Conservation (phyloP, 768 basidiomycete genomes). For the Mycena crocata region DNA sequence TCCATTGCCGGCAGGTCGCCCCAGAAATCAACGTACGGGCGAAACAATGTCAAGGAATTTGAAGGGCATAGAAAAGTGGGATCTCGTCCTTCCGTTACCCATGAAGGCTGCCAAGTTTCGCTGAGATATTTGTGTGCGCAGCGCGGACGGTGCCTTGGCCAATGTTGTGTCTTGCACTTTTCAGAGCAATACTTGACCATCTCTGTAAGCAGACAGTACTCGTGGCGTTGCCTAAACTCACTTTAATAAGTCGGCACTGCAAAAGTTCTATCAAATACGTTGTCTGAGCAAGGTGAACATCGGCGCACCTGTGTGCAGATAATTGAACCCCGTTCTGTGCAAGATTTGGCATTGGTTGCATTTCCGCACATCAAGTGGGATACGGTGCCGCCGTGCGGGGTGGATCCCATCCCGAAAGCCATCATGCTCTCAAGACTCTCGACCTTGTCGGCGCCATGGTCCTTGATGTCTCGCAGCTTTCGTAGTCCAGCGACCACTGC, state of each 20-base stretch:
- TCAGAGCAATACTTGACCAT: conserved; percentile 49
- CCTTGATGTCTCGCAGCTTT: conserved; percentile 29
- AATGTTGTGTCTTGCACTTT: conserved; percentile 45
- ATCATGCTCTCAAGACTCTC: conserved; percentile 37
- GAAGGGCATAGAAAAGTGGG: conserved; percentile 37
- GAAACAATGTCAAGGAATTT: conserved; percentile 20
- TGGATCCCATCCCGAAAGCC: conserved; percentile 44
- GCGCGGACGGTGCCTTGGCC: conserved; percentile 41
- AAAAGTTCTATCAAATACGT: conserved; percentile 5
- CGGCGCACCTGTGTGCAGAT: conserved; percentile 38
- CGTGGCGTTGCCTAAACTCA: not conserved
- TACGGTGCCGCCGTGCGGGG: conserved; percentile 37
- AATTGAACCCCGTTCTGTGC: conserved; percentile 34
- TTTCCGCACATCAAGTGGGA: conserved; percentile 43
- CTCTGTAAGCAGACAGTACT: not conserved
- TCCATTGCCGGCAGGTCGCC: conserved; percentile 46
- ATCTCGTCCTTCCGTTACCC: conserved; percentile 40
- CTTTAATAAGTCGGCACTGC: conserved; percentile 46
- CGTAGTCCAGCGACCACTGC: conserved; percentile 31
- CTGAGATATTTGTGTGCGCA: conserved; percentile 44
- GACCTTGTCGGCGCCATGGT: conserved; percentile 25
- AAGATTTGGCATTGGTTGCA: conserved; percentile 19
- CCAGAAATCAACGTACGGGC: conserved; percentile 33
- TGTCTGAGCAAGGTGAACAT: conserved; percentile 23
- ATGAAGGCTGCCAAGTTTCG: conserved; percentile 44